Evolutionary conservation across 2,329 filamentous ascomycete species (phyloP).

Genomic region (Aspergillus viridinutans): DNA sequence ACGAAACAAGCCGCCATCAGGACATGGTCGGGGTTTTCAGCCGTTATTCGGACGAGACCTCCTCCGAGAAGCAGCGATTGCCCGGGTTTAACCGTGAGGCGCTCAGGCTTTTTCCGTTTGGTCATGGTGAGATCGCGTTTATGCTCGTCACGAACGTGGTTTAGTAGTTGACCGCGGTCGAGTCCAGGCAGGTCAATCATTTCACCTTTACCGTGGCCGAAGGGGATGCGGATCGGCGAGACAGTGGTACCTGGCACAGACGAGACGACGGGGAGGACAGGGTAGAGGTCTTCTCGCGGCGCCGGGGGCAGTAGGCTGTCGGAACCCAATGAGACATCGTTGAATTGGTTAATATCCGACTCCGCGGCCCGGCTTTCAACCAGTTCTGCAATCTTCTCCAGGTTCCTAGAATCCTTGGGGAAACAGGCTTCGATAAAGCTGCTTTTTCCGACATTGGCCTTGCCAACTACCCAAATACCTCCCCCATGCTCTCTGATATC

Average conservation of each 20-base stretch:
- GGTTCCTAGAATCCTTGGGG: conserved; percentile 62
- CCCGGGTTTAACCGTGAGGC: conserved; percentile 66
- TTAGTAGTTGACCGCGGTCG: conserved; percentile 66
- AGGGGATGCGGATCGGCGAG: conserved; percentile 88
- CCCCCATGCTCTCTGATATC: conserved; percentile 80
- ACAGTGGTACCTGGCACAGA: conserved; percentile 88
- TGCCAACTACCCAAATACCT: conserved; percentile 94
- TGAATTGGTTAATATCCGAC: conserved; percentile 9
- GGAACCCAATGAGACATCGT: conserved; percentile 20
- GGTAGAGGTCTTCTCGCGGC: conserved; percentile 69
- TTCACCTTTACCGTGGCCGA: conserved; percentile 80
- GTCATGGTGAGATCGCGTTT: conserved; percentile 73
- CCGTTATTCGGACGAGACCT: conserved; percentile 83
- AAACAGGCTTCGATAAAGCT: conserved; percentile 83
- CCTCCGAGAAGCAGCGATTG: conserved; percentile 81
- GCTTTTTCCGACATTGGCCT: conserved; percentile 96
- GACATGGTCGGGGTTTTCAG: conserved; percentile 58
- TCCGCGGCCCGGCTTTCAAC: conserved; percentile 26
- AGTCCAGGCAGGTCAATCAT: conserved; percentile 90
- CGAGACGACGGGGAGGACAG: conserved; percentile 80
- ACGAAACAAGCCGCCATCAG: conserved; percentile 86
- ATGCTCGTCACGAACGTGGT: conserved; percentile 64
- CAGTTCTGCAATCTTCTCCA: conserved; percentile 33
- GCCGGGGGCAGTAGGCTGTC: conserved; percentile 68
- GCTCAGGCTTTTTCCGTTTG: conserved; percentile 66